Percentiles rank a stretch among this genome's conserved stretches.
phyloP scores from a whole-genome alignment of 73 alveolate species.

The Tetrahymena malaccensis region DNA sequence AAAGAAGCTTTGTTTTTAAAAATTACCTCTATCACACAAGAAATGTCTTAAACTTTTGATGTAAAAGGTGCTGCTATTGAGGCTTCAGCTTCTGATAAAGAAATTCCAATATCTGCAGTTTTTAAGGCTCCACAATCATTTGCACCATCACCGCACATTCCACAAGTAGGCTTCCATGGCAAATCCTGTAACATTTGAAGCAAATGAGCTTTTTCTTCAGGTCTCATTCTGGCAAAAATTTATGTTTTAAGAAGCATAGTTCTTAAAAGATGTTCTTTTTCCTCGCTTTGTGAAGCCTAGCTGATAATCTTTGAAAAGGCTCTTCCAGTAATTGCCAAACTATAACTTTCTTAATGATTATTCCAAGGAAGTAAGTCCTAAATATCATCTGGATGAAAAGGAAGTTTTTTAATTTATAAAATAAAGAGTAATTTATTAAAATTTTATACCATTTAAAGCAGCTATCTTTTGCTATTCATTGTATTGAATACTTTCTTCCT shows the following conservation, averaged over 20 bases:
- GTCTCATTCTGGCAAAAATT: slow-evolving; percentile 84
- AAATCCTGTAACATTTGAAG: slow-evolving; percentile 52
- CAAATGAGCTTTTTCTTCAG: slow-evolving; percentile 80
- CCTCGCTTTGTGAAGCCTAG: slow-evolving; percentile 1
- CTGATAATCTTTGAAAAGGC: slow-evolving; percentile 25
- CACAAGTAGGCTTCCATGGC: slow-evolving; percentile 51
- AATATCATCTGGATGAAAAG: slow-evolving; percentile 2
- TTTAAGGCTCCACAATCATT: too few species aligned
- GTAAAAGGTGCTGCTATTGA: slow-evolving; percentile 94
- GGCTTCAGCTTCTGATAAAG: slow-evolving; percentile 78
- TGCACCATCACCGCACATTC: slow-evolving; percentile 93
- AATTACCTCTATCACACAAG: slow-evolving; percentile 59
- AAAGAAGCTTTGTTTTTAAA: neutral
- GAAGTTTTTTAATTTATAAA: too few species aligned
- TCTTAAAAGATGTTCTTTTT: neutral
- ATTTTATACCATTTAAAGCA: too few species aligned
- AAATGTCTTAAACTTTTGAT: slow-evolving; percentile 63
- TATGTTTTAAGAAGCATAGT: slow-evolving; percentile 55
- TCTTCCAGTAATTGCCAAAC: slow-evolving; percentile 57
- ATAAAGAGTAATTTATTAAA: neutral
- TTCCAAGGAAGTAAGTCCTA: slow-evolving; percentile 38
- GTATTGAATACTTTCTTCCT: too few species aligned
- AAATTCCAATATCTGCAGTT: slow-evolving; percentile 82
- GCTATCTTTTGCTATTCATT: too few species aligned
- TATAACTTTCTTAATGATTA: slow-evolving; percentile 6